phyloP scores from a whole-genome alignment of 1,284 basidiomycete genomes.

The Wallemia mellicola region DNA sequence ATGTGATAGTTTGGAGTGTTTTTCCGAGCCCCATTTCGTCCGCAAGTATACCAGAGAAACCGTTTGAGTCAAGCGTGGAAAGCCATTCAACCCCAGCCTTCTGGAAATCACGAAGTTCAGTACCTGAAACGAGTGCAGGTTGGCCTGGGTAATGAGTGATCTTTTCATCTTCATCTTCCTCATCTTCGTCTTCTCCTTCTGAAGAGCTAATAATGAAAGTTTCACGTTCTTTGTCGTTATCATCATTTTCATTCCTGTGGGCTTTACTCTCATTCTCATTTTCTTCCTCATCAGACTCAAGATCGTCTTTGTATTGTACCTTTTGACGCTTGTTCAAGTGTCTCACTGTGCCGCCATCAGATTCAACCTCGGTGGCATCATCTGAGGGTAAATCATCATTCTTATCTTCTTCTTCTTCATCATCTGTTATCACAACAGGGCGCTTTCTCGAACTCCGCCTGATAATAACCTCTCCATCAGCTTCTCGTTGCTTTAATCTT shows the following conservation, averaged over 20 bases:
- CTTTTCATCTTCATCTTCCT: background rate
- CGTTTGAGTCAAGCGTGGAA: constrained; percentile 69
- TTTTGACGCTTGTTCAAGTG: background rate
- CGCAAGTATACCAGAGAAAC: constrained; percentile 73
- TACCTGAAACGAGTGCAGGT: constrained; percentile 53
- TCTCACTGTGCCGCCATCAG: no score
- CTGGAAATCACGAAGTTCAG: constrained; percentile 62
- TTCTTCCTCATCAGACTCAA: background rate
- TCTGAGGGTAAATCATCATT: no score
- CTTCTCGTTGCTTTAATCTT: no score
- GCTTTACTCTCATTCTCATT: background rate
- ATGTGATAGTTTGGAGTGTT: constrained; percentile 79
- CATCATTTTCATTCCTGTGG: background rate
- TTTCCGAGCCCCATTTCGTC: constrained; percentile 87
- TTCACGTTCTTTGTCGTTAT: background rate
- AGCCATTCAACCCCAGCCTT: constrained; percentile 91
- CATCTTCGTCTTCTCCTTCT: background rate
- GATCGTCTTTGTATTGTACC: background rate
- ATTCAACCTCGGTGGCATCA: no score
- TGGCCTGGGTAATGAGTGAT: constrained; percentile 17
- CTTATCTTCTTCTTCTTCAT: no score
- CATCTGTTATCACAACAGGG: no score
- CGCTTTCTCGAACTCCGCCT: no score
- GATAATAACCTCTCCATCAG: background rate
- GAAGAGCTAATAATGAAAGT: background rate